phyloP scores from a whole-genome alignment of 2,329 filamentous ascomycete species.

The Magnaporthiopsis poae region DNA sequence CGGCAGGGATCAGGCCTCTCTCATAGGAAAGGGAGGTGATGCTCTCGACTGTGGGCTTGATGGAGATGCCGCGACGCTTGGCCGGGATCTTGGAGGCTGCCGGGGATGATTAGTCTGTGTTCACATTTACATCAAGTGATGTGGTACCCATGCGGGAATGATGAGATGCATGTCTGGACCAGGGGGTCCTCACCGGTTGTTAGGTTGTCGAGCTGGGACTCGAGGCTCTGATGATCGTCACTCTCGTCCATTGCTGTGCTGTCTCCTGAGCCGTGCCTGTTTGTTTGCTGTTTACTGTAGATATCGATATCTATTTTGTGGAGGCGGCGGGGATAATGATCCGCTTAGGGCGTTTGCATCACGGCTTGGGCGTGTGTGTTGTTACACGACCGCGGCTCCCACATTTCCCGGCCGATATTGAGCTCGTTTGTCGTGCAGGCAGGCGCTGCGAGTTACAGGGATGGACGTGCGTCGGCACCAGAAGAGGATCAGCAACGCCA shows the following conservation, averaged over 20 bases:
- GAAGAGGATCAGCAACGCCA: not conserved
- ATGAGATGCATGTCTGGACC: not conserved
- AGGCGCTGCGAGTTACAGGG: not conserved
- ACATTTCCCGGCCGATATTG: not conserved
- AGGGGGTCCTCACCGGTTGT: not conserved
- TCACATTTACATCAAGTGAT: not conserved
- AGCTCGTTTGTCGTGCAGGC: not conserved
- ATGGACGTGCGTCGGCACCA: not conserved
- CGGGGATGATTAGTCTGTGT: not conserved
- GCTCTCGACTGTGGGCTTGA: conserved; percentile 55
- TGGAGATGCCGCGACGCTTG: conserved; percentile 53
- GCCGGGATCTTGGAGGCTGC: conserved; percentile 50
- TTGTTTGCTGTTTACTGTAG: not conserved
- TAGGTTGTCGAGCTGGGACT: not conserved
- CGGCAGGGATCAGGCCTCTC: conserved; percentile 52
- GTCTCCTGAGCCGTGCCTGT: not conserved
- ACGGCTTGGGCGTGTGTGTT: not conserved
- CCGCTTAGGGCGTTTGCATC: not conserved
- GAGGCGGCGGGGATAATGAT: not conserved
- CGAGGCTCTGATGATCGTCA: not conserved
- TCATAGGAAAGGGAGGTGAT: conserved; percentile 57
- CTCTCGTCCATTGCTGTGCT: not conserved
- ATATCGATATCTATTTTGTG: not conserved
- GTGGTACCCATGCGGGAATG: too few species aligned
- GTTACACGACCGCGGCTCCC: not conserved